Conservation (phyloP, 192 early-diverging fungal species). For the Rhizophagus prolifer region DNA sequence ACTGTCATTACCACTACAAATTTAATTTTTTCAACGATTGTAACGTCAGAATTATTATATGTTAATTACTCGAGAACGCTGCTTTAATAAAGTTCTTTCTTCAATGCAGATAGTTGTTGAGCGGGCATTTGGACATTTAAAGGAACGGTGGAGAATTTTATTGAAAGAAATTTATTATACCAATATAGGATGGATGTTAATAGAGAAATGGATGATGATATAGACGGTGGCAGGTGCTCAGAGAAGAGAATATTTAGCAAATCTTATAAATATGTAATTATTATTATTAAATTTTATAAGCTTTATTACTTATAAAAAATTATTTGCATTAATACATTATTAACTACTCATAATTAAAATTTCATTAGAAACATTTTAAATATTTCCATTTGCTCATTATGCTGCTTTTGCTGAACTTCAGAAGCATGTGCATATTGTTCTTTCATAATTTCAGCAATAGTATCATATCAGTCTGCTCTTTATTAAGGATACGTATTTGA, state of each 20-base stretch:
- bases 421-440: neutral
- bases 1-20: too few relatives aligned
- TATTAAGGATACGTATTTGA: neutral
- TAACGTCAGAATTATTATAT: neutral
- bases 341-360: neutral
- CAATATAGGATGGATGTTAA: too few relatives aligned
- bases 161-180: neutral
- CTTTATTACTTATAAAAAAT: too few relatives aligned
- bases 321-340: too few relatives aligned
- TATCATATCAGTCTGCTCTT: neutral
- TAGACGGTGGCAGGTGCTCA: neutral
- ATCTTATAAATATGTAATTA: too few relatives aligned
- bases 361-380: neutral
- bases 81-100: conserved; percentile 3
- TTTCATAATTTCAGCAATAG: neutral
- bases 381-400: neutral
- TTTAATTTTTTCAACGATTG: too few relatives aligned
- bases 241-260: too few relatives aligned
- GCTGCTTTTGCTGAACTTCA: neutral
- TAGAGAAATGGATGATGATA: neutral
- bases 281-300: too few relatives aligned
- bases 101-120: neutral
- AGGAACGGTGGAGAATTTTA: neutral
- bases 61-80: neutral
- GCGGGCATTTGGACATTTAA: conserved; percentile 9